Percentiles rank a stretch among this genome's conserved stretches.
phyloP scores from a whole-genome alignment of 164 flowering plant genomes.

The Sextonia rubra region DNA sequence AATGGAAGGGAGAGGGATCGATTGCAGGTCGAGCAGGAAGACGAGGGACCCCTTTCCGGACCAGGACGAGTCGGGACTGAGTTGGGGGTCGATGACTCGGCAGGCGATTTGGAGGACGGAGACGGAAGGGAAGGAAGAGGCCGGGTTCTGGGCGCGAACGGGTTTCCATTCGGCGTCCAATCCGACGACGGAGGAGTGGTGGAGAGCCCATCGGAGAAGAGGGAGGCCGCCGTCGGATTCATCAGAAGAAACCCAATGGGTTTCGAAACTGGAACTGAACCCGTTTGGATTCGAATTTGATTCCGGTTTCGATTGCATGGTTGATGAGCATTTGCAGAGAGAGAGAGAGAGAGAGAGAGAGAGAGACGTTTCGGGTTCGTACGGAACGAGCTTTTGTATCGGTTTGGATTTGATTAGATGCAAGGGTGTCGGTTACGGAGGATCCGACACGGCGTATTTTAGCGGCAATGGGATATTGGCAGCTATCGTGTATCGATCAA shows the following conservation, averaged over 20 bases:
- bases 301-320: conserved; percentile 12
- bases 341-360: too few relatives aligned
- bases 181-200: conserved; percentile 56
- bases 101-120: conserved; percentile 87
- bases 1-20: conserved; percentile 42
- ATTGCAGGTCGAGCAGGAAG: conserved; percentile 59
- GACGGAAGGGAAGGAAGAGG: conserved; percentile 58
- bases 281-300: not conserved
- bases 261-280: conserved; percentile 4
- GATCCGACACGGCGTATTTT: not conserved
- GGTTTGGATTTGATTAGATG: not conserved
- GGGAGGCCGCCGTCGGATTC: conserved; percentile 72
- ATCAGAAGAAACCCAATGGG: conserved; percentile 44
- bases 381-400: not conserved
- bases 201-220: conserved; percentile 38
- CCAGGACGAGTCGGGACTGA: conserved; percentile 8
- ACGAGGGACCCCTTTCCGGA: conserved; percentile 31
- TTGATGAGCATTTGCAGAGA: too few relatives aligned
- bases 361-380: not conserved
- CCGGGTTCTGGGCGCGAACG: conserved; percentile 18
- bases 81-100: conserved; percentile 20
- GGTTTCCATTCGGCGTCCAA: conserved; percentile 99
- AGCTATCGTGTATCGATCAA: too few relatives aligned
- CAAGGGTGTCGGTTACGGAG: not conserved
- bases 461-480: not conserved